A percentile compares a stretch with the other conserved stretches of the same genome.
These are phyloP conservation scores for Diddensiella santjacobensis DNA, from an alignment of 805 yeast species.

Conservation along the genomic window DNA sequence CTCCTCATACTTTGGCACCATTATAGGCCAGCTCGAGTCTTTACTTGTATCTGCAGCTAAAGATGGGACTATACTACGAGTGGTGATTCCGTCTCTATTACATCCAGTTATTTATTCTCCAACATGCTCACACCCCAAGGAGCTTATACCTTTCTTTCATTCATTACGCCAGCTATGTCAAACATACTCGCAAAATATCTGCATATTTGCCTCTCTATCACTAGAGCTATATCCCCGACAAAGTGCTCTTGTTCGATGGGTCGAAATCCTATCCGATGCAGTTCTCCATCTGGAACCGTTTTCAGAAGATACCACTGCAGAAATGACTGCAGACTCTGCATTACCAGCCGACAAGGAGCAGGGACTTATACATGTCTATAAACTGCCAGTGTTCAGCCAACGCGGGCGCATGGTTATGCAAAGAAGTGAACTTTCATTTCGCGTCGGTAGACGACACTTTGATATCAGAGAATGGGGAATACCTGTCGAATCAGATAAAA, in stretches of 20 bases:
- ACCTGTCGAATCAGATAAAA: constrained; percentile 80
- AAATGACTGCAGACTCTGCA: constrained; percentile 2
- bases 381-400: constrained; percentile 68
- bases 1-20: constrained; percentile 10
- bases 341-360: constrained; percentile 38
- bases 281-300: constrained; percentile 78
- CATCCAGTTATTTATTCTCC: constrained; percentile 74
- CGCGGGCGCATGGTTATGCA: constrained; percentile 76
- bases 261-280: constrained; percentile 62
- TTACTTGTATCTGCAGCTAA: constrained; percentile 19
- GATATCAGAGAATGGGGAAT: constrained; percentile 96
- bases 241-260: constrained; percentile 42
- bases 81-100: constrained; percentile 71
- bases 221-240: constrained; percentile 62
- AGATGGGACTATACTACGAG: constrained; percentile 48
- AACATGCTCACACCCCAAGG: constrained; percentile 40
- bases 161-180: constrained; percentile 52
- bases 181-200: constrained; percentile 43
- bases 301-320: constrained; percentile 49
- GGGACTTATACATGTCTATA: constrained; percentile 74
- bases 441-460: constrained; percentile 75
- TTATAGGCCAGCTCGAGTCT: constrained; percentile 16
- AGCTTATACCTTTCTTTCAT: constrained; percentile 58
- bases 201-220: constrained; percentile 54
- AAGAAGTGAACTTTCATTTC: constrained; percentile 77